Evolutionary conservation across 2,329 filamentous ascomycete genomes (phyloP).

Genomic region (Trichoderma semiorbis): DNA sequence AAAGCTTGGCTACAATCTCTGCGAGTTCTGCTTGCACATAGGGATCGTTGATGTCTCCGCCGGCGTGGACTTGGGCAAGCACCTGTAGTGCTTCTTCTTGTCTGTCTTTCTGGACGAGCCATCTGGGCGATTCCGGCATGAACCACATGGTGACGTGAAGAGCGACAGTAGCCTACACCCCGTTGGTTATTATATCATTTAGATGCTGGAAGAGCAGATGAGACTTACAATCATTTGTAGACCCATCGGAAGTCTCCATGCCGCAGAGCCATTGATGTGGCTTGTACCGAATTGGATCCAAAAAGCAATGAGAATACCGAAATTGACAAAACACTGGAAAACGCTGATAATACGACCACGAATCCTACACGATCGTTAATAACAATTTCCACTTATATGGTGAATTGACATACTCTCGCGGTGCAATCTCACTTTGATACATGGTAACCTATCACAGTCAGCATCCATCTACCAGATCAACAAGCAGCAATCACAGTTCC

Average conservation of each 20-base stretch:
- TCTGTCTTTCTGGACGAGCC: slow-evolving; percentile 15
- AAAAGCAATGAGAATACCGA: slow-evolving; percentile 32
- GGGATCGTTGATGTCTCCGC: slow-evolving; percentile 1
- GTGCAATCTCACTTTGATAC: slow-evolving; percentile 18
- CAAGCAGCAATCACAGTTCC: neutral
- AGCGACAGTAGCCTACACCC: neutral
- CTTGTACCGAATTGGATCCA: slow-evolving; percentile 32
- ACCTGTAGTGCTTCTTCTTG: slow-evolving; percentile 10
- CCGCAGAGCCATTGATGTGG: slow-evolving; percentile 26
- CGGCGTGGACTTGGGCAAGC: slow-evolving; percentile 3
- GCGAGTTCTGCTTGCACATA: slow-evolving; percentile 12
- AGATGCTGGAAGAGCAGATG: rapidly evolving
- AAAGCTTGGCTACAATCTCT: slow-evolving; percentile 18
- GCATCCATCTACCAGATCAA: neutral
- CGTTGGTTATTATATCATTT: neutral
- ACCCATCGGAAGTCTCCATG: slow-evolving; percentile 31
- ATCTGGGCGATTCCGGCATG: slow-evolving; percentile 15
- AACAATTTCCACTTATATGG: neutral
- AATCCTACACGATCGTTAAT: slow-evolving; percentile 24
- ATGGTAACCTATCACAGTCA: neutral
- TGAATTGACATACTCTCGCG: neutral
- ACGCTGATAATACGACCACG: slow-evolving; percentile 38
- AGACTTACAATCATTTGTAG: slow-evolving; percentile 26
- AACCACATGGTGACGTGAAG: slow-evolving; percentile 17
- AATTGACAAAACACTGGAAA: slow-evolving; percentile 21